Conservation (phyloP, 495 filamentous ascomycete genomes). For the Apodospora peruviana region DNA sequence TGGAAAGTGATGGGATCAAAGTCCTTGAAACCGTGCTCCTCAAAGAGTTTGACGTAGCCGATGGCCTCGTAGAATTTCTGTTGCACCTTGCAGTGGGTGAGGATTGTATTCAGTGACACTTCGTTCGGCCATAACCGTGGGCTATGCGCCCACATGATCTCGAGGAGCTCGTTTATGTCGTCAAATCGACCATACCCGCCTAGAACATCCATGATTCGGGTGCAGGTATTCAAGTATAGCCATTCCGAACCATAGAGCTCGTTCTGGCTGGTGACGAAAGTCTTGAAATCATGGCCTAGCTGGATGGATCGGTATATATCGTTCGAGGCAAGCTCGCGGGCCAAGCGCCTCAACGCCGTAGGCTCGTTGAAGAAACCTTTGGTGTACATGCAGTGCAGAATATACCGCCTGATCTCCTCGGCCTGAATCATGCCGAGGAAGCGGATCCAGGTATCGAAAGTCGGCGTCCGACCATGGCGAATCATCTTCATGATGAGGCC, state of each 20-base stretch:
- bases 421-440: conserved; percentile 35
- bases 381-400: conserved; percentile 25
- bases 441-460: conserved; percentile 32
- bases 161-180: conserved; percentile 19
- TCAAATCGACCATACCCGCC: conserved; percentile 20
- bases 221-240: conserved; percentile 25
- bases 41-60: conserved; percentile 17
- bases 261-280: conserved; percentile 25
- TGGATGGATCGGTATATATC: conserved; percentile 27
- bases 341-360: conserved; percentile 14
- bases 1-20: conserved; percentile 19
- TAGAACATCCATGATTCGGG: conserved; percentile 27
- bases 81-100: conserved; percentile 24
- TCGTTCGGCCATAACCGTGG: conserved; percentile 8
- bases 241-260: conserved; percentile 32
- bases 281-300: conserved; percentile 11
- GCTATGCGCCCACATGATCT: conserved; percentile 13
- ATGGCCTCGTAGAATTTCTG: conserved; percentile 10
- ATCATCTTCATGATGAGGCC: conserved; percentile 26
- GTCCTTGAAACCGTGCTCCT: not conserved
- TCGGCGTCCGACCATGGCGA: conserved; percentile 18
- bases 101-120: conserved; percentile 30
- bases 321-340: conserved; percentile 25
- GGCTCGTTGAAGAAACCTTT: conserved; percentile 22
- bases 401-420: conserved; percentile 29